These are phyloP conservation scores for Pachyrhizus erosus DNA, from an alignment of 306 rosid genomes.

Conservation along the genomic window DNA sequence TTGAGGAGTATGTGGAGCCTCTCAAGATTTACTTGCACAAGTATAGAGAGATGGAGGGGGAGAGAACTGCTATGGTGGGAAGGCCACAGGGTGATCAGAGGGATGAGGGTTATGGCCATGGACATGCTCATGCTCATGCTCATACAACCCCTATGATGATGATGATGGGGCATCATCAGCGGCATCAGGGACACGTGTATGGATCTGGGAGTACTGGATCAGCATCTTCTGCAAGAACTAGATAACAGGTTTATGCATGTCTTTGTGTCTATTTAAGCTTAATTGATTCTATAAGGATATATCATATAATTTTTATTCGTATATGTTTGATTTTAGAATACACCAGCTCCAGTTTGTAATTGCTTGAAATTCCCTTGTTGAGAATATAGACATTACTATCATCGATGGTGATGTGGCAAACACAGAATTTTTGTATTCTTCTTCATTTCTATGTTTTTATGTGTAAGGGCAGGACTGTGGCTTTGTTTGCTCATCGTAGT, in stretches of 20 bases:
- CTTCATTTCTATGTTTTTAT: not conserved
- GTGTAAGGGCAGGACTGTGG: not conserved
- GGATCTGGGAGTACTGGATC: constrained; percentile 61
- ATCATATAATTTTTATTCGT: not conserved
- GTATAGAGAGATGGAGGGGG: constrained; percentile 64
- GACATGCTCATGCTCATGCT: not conserved
- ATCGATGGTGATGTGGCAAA: constrained; percentile 29
- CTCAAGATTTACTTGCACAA: constrained; percentile 61
- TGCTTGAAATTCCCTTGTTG: constrained; percentile 24
- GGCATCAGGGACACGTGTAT: constrained; percentile 48
- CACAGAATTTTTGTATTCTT: not conserved
- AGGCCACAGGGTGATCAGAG: constrained; percentile 17
- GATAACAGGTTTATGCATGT: constrained; percentile 6
- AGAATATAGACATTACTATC: constrained; percentile 7
- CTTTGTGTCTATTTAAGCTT: not conserved
- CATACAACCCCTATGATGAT: constrained; percentile 45
- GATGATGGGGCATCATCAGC: constrained; percentile 56
- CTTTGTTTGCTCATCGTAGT: not conserved
- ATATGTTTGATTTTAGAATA: constrained; percentile 4
- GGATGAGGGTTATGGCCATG: constrained; percentile 27
- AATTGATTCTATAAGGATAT: not conserved
- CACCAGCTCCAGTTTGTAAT: not conserved
- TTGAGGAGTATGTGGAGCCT: constrained; percentile 67
- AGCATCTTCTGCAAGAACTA: constrained; percentile 51
- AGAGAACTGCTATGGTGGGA: constrained; percentile 43